Base-by-base conservation (phyloP, 2,329 filamentous ascomycete genomes). In the Achaetomium macrosporum region DNA sequence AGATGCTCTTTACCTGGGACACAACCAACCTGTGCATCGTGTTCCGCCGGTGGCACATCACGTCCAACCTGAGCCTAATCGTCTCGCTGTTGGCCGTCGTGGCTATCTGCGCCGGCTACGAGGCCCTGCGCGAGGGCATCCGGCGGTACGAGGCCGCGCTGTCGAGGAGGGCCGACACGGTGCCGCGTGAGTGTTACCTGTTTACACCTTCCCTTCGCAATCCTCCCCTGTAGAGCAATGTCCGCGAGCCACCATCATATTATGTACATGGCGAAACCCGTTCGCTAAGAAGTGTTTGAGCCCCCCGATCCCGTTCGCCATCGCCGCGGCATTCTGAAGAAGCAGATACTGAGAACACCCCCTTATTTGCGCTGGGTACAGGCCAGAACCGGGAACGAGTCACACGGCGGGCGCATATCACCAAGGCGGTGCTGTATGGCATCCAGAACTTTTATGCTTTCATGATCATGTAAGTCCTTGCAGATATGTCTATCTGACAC, bases 1-100 rank as follows among this genome's bases (percentile, higher is more conserved):
- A 96, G 90, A 97, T 96, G 92, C 83, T 97, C 61, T 99, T 99
- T 76, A 97, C 90, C 57, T 99, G 92, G 92, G 83, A 90, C 69
- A 92, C 91, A 2, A 82, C 78, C 52, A 87, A 97, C 73, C 88
- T 99, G 59, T 99, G 93, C 79, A 95, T 99, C 71, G 82, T 99
- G 70, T 99, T 97, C 77, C 80, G 79, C 63, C 83, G 85, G 71
- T 99, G 93, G 93, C 91, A 88, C 72, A 74, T 99, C 69, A 84
- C 79, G 57, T 84, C 85, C 56, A 84, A 84, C 3, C 65, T 81
- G 48, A 87, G 87, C 33, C 85, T 99, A 53, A 64, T 96, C 68
- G 69, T 90, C 65, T 96, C 92, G 29, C 84, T 99, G 56, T 63
- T 93, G 61, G 88, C 83, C 61, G 85, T 99, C 63, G 81, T 95